Evolutionary conservation across 768 basidiomycete genomes (phyloP).

Genomic region (Podaxis sp.): DNA sequence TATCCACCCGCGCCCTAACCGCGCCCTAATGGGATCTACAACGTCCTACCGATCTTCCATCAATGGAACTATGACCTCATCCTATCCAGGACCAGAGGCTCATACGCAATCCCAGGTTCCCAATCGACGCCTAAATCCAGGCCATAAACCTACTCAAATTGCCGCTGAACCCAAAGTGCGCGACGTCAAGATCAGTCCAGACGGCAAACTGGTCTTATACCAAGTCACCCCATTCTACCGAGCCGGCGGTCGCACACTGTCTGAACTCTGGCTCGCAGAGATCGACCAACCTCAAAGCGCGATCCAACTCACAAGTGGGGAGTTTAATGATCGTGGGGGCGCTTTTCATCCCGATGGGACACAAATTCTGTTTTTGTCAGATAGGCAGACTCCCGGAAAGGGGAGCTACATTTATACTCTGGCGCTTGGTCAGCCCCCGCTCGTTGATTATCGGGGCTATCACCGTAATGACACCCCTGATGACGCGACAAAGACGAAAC

Average conservation of each 20-base stretch:
- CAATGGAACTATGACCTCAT: constrained; percentile 11
- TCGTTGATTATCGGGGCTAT: constrained; percentile 15
- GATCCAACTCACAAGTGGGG: constrained; percentile 25
- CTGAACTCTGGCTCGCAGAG: constrained; percentile 31
- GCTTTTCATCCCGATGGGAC: constrained; percentile 31
- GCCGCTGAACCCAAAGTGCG: constrained; percentile 29
- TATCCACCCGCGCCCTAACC: not conserved
- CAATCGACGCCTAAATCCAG: constrained; percentile 8
- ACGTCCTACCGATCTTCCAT: not conserved
- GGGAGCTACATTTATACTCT: constrained; percentile 5
- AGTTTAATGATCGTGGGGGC: constrained; percentile 26
- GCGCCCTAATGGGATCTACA: constrained; percentile 6
- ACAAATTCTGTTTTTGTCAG: constrained; percentile 29
- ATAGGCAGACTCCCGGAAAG: constrained; percentile 28
- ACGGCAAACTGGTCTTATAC: constrained; percentile 28
- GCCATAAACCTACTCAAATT: constrained; percentile 24
- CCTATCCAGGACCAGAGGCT: not conserved
- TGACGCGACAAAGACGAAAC: constrained; percentile 7
- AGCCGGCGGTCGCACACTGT: constrained; percentile 18
- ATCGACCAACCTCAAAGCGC: constrained; percentile 26
- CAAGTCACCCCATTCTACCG: constrained; percentile 32
- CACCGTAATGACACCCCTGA: constrained; percentile 16
- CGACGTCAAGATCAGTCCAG: constrained; percentile 32
- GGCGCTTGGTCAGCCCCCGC: constrained; percentile 8
- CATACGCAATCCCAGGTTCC: constrained; percentile 11